Conservation (phyloP, 2,329 filamentous ascomycete genomes). For the Penicillium sp. region DNA sequence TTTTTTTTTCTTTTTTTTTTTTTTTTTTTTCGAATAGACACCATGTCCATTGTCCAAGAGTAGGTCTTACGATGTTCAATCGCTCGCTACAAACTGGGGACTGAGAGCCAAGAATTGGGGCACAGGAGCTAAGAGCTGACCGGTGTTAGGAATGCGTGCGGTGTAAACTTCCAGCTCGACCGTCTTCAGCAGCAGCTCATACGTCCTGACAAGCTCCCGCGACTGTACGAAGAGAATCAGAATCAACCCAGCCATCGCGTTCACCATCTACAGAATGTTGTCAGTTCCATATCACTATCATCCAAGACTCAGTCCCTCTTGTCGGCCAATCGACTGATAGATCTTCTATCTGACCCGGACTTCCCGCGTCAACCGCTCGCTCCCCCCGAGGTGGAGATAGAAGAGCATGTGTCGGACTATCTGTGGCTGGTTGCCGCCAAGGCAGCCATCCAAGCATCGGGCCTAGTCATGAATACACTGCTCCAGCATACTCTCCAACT, state of each 20-base stretch:
- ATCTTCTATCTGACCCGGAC: slow-evolving; percentile 52
- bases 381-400: slow-evolving; percentile 3
- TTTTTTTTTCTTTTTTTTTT: too few relatives aligned
- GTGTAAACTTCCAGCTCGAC: slow-evolving; percentile 58
- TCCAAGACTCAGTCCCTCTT: slow-evolving; percentile 63
- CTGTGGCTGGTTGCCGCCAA: slow-evolving; percentile 92
- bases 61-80: slow-evolving; percentile 8
- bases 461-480: slow-evolving; percentile 70
- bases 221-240: slow-evolving; percentile 24
- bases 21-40: slow-evolving; percentile 3
- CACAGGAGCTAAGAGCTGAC: too few relatives aligned
- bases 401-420: slow-evolving; percentile 68
- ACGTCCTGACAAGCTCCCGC: slow-evolving; percentile 7
- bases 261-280: slow-evolving; percentile 61
- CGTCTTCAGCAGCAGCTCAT: slow-evolving; percentile 50
- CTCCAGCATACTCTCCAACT: slow-evolving; percentile 80
- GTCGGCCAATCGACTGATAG: slow-evolving; percentile 58
- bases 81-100: too few relatives aligned
- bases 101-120: too few relatives aligned
- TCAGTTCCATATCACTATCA: slow-evolving; percentile 68
- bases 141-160: slow-evolving; percentile 52
- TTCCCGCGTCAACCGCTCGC: slow-evolving; percentile 42
- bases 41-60: slow-evolving; percentile 27
- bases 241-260: slow-evolving; percentile 30
- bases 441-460: slow-evolving; percentile 86